Evolutionary conservation across 2,329 filamentous ascomycete genomes (phyloP).

Genomic region (Alternaria postmessia): DNA sequence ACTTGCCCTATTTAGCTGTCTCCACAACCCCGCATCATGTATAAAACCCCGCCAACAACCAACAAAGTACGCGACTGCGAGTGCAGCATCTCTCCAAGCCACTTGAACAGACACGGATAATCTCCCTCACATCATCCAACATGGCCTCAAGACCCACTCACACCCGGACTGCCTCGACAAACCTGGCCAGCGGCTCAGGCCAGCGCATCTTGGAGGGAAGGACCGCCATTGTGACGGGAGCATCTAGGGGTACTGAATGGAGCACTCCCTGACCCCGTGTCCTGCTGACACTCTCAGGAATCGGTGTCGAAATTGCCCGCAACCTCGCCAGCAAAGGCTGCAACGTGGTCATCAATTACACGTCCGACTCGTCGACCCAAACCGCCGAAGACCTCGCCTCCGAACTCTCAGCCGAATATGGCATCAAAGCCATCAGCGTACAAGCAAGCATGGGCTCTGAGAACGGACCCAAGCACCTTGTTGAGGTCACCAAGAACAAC

Average conservation of each 20-base stretch:
- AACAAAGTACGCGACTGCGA: neutral
- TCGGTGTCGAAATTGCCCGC: slow-evolving; percentile 72
- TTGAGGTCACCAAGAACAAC: slow-evolving; percentile 66
- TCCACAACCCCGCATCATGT: slow-evolving; percentile 28
- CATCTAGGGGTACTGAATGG: slow-evolving; percentile 70
- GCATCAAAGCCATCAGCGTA: slow-evolving; percentile 67
- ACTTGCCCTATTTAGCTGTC: slow-evolving; percentile 23
- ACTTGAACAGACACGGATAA: slow-evolving; percentile 3
- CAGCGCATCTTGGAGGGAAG: slow-evolving; percentile 68
- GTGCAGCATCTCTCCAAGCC: neutral
- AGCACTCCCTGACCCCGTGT: neutral
- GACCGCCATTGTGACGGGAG: slow-evolving; percentile 80
- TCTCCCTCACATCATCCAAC: slow-evolving; percentile 11
- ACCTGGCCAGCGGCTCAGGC: slow-evolving; percentile 42
- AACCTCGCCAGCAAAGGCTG: slow-evolving; percentile 78
- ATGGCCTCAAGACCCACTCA: slow-evolving; percentile 51
- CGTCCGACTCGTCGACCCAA: slow-evolving; percentile 66
- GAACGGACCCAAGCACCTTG: slow-evolving; percentile 66
- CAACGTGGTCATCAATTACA: slow-evolving; percentile 75
- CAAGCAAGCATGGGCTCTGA: slow-evolving; percentile 76
- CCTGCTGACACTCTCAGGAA: slow-evolving; percentile 62
- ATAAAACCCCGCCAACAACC: slow-evolving; percentile 32
- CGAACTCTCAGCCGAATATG: slow-evolving; percentile 64
- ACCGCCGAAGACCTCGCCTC: slow-evolving; percentile 63
- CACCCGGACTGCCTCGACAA: slow-evolving; percentile 51